Conservation (phyloP, 83 land plant genomes). For the Picea mariana region DNA sequence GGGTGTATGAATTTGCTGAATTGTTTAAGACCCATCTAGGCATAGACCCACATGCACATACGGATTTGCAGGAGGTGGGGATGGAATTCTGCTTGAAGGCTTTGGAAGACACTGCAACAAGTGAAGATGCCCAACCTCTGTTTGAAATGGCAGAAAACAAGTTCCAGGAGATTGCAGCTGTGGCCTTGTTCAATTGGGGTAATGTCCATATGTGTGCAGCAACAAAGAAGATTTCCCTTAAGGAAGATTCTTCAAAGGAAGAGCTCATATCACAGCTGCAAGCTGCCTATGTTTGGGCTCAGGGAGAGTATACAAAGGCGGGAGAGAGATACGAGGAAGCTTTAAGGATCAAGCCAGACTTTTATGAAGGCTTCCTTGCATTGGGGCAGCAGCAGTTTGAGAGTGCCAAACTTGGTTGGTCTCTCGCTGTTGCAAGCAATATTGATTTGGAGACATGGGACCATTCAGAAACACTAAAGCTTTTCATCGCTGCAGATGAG, state of each 20-base stretch:
- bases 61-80: constrained; percentile 76
- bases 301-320: constrained; percentile 50
- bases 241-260: constrained; percentile 48
- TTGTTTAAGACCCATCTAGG: constrained; percentile 71
- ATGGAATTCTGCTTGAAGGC: constrained; percentile 75
- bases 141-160: constrained; percentile 58
- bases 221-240: constrained; percentile 43
- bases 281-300: too few relatives aligned
- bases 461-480: constrained; percentile 42
- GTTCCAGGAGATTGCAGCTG: constrained; percentile 78
- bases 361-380: constrained; percentile 75
- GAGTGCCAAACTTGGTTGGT: constrained; percentile 76
- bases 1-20: constrained; percentile 65
- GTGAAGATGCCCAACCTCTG: constrained; percentile 61
- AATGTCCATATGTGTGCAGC: constrained; percentile 75
- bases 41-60: constrained; percentile 60
- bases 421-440: constrained; percentile 49
- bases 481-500: constrained; percentile 67
- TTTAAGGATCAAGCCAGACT: constrained; percentile 62
- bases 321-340: constrained; percentile 57
- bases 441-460: constrained; percentile 45
- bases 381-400: constrained; percentile 70
- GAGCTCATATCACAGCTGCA: too few relatives aligned
- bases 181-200: constrained; percentile 79
- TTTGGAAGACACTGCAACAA: constrained; percentile 61